Evolutionary conservation across 169 alveolate genomes (phyloP).

Genomic region (Besnoitia besnoiti): DNA sequence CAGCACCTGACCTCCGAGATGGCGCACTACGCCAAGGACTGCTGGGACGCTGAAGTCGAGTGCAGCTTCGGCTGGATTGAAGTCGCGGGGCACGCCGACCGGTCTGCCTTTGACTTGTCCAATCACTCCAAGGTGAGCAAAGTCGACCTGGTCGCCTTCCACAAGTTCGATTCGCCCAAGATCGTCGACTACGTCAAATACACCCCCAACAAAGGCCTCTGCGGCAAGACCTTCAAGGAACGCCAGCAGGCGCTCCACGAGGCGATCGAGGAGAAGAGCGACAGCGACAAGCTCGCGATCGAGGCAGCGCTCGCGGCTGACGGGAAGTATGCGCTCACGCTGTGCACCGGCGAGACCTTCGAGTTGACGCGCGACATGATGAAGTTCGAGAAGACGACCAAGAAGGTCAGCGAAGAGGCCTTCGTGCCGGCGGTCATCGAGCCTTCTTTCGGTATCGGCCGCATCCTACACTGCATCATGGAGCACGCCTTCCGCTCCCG

Average conservation of each 20-base stretch:
- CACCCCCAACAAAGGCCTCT: slow-evolving; percentile 43
- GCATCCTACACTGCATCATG: slow-evolving; percentile 92
- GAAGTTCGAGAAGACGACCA: slow-evolving; percentile 84
- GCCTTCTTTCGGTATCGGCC: slow-evolving; percentile 98
- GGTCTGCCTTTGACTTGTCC: slow-evolving; percentile 93
- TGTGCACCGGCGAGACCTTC: slow-evolving; percentile 57
- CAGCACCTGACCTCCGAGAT: slow-evolving; percentile 96
- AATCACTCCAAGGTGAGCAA: slow-evolving; percentile 92
- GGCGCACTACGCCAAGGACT: slow-evolving; percentile 99
- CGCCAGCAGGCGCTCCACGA: slow-evolving; percentile 89
- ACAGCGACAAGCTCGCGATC: slow-evolving; percentile 64
- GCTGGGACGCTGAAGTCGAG: slow-evolving; percentile 99
- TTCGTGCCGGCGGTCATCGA: slow-evolving; percentile 96
- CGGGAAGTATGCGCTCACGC: slow-evolving; percentile 67
- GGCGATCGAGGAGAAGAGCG: slow-evolving; percentile 78
- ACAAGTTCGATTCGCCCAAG: slow-evolving; percentile 47
- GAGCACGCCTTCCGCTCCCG: slow-evolving; percentile 92
- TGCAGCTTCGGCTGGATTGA: slow-evolving; percentile 98
- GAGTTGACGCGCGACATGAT: slow-evolving; percentile 70
- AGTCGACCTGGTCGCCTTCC: slow-evolving; percentile 62
- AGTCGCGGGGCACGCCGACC: slow-evolving; percentile 97
- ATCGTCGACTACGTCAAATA: slow-evolving; percentile 51
- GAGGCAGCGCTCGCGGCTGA: slow-evolving; percentile 75
- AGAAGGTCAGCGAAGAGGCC: slow-evolving; percentile 89
- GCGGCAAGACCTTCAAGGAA: slow-evolving; percentile 60